Evolutionary conservation across 345 rosid genomes (phyloP).

Genomic region (Pistacia vera): DNA sequence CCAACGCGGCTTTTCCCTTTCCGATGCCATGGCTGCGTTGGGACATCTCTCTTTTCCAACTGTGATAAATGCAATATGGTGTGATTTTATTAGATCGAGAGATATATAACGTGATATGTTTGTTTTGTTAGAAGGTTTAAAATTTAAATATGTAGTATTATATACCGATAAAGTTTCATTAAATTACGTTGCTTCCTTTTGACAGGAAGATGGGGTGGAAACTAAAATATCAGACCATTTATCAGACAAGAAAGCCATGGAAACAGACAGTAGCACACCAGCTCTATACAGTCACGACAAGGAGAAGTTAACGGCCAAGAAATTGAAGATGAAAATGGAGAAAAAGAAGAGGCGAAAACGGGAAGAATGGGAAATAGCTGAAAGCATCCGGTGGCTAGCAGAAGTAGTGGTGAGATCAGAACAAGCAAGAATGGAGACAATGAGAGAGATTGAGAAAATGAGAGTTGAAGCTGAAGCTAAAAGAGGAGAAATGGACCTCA

Average conservation of each 20-base stretch:
- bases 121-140: not conserved
- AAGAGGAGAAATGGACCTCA: slow-evolving; percentile 87
- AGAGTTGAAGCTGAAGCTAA: slow-evolving; percentile 84
- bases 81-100: no score
- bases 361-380: slow-evolving; percentile 69
- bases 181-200: not conserved
- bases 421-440: slow-evolving; percentile 83
- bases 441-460: slow-evolving; percentile 88
- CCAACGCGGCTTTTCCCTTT: no score
- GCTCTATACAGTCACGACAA: no score
- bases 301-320: no score
- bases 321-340: slow-evolving; percentile 29
- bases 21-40: no score
- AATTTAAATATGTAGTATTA: no score
- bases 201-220: slow-evolving; percentile 63
- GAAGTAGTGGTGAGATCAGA: slow-evolving; percentile 85
- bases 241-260: slow-evolving; percentile 45
- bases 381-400: slow-evolving; percentile 83
- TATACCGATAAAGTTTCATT: no score
- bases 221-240: slow-evolving; percentile 48
- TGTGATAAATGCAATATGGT: no score
- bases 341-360: slow-evolving; percentile 46
- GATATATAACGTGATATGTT: no score
- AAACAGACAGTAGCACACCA: no score
- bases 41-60: no score